Evolutionary conservation across 108 stramenopile species (phyloP), one percentile per base, ranked within the genome.

Genomic region (Skeletonema marinoi): DNA sequence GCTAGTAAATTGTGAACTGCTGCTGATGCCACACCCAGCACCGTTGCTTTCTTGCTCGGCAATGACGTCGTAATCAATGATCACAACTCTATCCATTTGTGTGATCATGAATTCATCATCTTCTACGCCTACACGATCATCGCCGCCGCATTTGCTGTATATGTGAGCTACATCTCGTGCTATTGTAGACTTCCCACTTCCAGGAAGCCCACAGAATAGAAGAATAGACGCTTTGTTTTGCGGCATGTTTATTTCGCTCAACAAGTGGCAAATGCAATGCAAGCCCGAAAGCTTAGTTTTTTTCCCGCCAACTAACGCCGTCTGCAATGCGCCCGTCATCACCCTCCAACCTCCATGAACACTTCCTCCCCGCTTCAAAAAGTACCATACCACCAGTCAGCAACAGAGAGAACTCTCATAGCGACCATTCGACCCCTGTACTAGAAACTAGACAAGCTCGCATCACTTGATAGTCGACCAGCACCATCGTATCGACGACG

Each of bases 101-200:
- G 63, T 19, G 3, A 58, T 3, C 12, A 25, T 10, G 16, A 21
- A 4, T 32, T 12, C 54, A 54, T 59, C 41, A 54, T 59, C 41
- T 48, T 70, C n/a, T 39, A 48, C 32, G 9, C 60, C 60, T 42
- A 31, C 75, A 44, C 6, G 10, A 32, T 61, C 35, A 17, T 42
- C 9, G 60, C 67, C 44, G 42, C 30, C 12, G 21, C 42, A 32
- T 78, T 71, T 48, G 19, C 65, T 9, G 83, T 54, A 32, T 2
- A n/a, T 6, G 17, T 71, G 42, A 16, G 44, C 10, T 29, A 83
- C 25, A 48, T 38, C 65, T 39, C 66, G 48, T 5, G 85, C 89
- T 68, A 88, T n/a, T 1, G 88, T 82, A 19, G 86, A 88, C 73
- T 92, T 92, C 16, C 91, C 91, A 50, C 86, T 79, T 30, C 86